phyloP scores from a whole-genome alignment of 73 alveolate genomes.

The Vitrella brassicaformis region DNA sequence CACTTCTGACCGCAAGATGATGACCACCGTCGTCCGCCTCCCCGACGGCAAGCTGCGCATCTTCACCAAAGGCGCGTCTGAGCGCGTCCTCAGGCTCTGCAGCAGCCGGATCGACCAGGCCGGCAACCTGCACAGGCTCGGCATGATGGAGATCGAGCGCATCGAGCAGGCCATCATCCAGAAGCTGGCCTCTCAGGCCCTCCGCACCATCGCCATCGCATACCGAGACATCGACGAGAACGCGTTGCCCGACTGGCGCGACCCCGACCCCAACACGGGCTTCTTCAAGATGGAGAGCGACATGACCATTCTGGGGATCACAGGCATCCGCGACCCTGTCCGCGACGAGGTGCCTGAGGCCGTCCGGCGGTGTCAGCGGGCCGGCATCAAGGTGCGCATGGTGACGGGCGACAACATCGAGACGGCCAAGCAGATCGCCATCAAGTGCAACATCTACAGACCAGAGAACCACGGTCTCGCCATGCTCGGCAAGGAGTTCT shows the following conservation, averaged over 20 bases:
- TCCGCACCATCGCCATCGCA: conserved; percentile 56
- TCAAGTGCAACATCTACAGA: conserved; percentile 66
- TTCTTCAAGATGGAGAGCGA: not conserved
- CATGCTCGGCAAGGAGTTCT: not conserved
- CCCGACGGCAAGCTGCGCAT: not conserved
- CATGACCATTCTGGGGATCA: conserved; percentile 58
- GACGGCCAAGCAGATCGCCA: conserved; percentile 82
- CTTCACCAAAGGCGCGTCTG: not conserved
- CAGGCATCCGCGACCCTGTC: conserved; percentile 71
- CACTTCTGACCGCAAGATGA: not conserved
- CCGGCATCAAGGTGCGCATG: conserved; percentile 77
- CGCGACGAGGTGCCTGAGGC: conserved; percentile 73
- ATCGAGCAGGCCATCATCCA: conserved; percentile 13
- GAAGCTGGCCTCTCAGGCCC: conserved; percentile 52
- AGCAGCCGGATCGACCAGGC: not conserved
- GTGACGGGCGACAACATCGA: conserved; percentile 84
- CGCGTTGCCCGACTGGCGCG: not conserved
- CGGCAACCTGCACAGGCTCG: not conserved
- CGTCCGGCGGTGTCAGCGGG: conserved; percentile 61
- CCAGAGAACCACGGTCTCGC: conserved; percentile 1
- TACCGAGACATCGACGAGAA: conserved; percentile 39
- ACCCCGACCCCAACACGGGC: not conserved
- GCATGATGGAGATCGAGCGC: not conserved
- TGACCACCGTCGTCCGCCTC: not conserved
- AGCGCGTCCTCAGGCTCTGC: not conserved